These are phyloP conservation scores for Mucor velutinosus DNA, from an alignment of 371 early-diverging fungal genomes.

Conservation along the genomic window DNA sequence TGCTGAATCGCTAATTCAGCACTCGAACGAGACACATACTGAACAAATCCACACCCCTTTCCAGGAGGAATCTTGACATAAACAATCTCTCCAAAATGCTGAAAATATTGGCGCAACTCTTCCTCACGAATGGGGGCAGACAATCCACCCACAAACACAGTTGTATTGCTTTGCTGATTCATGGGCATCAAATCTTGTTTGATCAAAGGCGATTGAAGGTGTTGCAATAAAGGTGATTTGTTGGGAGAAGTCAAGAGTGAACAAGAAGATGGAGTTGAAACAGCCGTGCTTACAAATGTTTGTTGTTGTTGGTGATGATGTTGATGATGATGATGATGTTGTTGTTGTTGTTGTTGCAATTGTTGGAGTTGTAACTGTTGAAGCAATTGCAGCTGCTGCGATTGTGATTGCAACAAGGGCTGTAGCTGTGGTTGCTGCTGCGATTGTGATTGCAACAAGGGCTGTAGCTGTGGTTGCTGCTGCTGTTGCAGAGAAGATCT, in stretches of 20 bases:
- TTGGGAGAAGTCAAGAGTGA: constrained; percentile 12
- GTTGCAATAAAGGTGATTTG: constrained; percentile 16
- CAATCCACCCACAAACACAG: constrained; percentile 93
- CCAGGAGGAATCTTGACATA: constrained; percentile 93
- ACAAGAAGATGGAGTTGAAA: constrained; percentile 13
- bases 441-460: not conserved
- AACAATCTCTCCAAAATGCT: constrained; percentile 86
- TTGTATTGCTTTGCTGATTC: constrained; percentile 53
- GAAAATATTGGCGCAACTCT: constrained; percentile 77
- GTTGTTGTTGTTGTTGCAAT: not conserved
- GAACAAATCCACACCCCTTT: constrained; percentile 94
- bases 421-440: constrained; percentile 26
- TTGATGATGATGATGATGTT: not conserved
- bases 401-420: constrained; percentile 11
- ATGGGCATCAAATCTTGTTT: constrained; percentile 58
- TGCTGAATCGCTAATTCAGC: constrained; percentile 88
- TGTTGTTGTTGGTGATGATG: not conserved
- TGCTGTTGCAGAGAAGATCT: constrained; percentile 9
- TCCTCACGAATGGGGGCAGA: constrained; percentile 77
- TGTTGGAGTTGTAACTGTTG: constrained; percentile 12
- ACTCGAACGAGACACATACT: constrained; percentile 73
- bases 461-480: constrained; percentile 15
- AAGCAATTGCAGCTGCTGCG: not conserved
- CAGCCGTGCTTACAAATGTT: not conserved
- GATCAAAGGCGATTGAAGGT: constrained; percentile 2